Conservation (phyloP, 805 yeast genomes). For the Candida golubevii region DNA sequence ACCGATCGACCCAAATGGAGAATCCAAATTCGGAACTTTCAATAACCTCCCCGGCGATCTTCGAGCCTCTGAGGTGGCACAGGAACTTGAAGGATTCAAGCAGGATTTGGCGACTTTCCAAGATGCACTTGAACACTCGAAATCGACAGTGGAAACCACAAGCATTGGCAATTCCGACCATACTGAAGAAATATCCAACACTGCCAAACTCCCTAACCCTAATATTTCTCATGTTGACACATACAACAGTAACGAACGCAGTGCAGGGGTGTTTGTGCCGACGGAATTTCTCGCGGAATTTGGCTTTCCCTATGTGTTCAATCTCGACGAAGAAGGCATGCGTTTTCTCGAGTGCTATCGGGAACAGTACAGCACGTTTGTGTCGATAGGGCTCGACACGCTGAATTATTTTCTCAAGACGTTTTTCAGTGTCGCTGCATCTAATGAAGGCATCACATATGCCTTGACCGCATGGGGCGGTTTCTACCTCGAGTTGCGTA, state of each 20-base stretch:
- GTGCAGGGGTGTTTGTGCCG: slow-evolving; percentile 1
- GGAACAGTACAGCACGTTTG: slow-evolving; percentile 15
- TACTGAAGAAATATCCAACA: too few species aligned
- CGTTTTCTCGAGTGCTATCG: slow-evolving; percentile 16
- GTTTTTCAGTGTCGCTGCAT: slow-evolving; percentile 15
- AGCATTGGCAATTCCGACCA: neutral
- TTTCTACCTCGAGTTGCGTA: slow-evolving; percentile 15
- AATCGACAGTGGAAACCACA: neutral
- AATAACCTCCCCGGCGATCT: slow-evolving; percentile 3
- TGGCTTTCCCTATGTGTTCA: slow-evolving; percentile 7
- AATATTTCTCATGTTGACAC: neutral
- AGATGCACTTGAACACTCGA: slow-evolving; percentile 12
- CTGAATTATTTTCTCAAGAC: slow-evolving; percentile 21
- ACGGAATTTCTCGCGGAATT: slow-evolving; percentile 3
- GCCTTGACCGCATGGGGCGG: slow-evolving; percentile 22
- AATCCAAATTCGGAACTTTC: too few species aligned
- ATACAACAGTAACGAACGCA: neutral
- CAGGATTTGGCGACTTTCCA: slow-evolving; percentile 15
- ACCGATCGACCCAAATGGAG: neutral
- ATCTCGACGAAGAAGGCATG: slow-evolving; percentile 17
- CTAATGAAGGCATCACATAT: slow-evolving; percentile 15
- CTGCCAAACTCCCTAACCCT: too few species aligned
- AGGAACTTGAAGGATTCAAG: slow-evolving; percentile 13
- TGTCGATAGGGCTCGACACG: slow-evolving; percentile 15
- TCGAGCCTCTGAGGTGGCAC: slow-evolving; percentile 9